Conservation (phyloP, 1,139 yeast genomes). For the Spathaspora sp. region DNA sequence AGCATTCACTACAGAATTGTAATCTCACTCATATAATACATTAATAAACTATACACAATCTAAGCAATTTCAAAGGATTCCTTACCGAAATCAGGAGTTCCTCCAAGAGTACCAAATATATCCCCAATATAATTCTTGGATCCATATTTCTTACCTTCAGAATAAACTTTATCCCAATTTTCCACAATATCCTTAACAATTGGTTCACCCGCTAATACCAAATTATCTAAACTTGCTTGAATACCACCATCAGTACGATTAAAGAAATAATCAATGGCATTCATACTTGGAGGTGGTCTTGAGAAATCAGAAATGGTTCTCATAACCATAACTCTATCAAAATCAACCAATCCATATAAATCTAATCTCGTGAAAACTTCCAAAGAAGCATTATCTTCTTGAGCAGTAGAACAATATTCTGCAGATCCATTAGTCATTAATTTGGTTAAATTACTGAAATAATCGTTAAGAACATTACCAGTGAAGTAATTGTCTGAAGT, state of each 20-base stretch:
- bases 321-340: constrained; percentile 56
- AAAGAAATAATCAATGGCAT: constrained; percentile 52
- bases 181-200: constrained; percentile 51
- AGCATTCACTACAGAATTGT: neutral
- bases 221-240: constrained; percentile 48
- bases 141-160: constrained; percentile 31
- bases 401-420: constrained; percentile 61
- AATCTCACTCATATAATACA: neutral
- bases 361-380: constrained; percentile 60
- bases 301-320: constrained; percentile 66
- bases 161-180: constrained; percentile 53
- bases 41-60: neutral
- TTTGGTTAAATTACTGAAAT: constrained; percentile 47
- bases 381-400: constrained; percentile 67
- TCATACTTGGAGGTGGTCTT: constrained; percentile 50
- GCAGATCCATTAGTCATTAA: constrained; percentile 61
- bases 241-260: constrained; percentile 54
- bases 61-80: constrained; percentile 19
- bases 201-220: constrained; percentile 56
- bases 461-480: constrained; percentile 51
- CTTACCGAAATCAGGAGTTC: constrained; percentile 31
- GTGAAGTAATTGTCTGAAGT: constrained; percentile 64
- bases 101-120: constrained; percentile 52
- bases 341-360: constrained; percentile 55
- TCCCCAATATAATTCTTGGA: constrained; percentile 62